These are phyloP conservation scores for Acrasis kona DNA, from an alignment of 78 protist species.

Conservation along the genomic window DNA sequence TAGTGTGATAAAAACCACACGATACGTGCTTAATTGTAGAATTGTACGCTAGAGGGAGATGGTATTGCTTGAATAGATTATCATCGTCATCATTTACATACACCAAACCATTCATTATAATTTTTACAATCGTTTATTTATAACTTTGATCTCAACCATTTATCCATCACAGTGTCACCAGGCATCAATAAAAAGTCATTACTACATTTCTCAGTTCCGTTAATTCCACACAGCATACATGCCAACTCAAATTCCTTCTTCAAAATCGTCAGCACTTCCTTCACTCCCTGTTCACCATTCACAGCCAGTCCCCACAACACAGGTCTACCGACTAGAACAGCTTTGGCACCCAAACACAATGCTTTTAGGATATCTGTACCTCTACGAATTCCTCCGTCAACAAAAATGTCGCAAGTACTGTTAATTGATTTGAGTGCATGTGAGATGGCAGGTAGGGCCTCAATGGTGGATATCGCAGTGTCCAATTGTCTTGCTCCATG, in stretches of 20 bases:
- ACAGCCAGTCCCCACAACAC: slow-evolving; percentile 22
- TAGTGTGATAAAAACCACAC: no score
- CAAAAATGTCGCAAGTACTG: slow-evolving; percentile 22
- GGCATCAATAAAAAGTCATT: no score
- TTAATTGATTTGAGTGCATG: slow-evolving; percentile 21
- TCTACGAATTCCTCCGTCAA: slow-evolving; percentile 74
- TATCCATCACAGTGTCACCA: no score
- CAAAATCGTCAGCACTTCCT: neutral
- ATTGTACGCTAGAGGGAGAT: no score
- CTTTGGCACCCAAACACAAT: slow-evolving; percentile 43
- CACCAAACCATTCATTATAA: no score
- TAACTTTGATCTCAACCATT: no score
- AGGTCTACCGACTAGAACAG: slow-evolving; percentile 59
- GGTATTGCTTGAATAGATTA: no score
- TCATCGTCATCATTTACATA: no score
- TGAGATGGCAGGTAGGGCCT: slow-evolving; percentile 20
- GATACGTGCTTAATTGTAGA: no score
- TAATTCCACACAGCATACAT: no score
- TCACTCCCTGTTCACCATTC: slow-evolving; percentile 9
- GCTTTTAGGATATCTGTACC: slow-evolving; percentile 72
- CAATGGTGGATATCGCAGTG: slow-evolving; percentile 37
- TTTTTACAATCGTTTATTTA: no score
- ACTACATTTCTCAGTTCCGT: no score
- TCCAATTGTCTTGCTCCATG: slow-evolving; percentile 78
- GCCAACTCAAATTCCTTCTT: neutral